These are phyloP conservation scores for Crithidia thermophila DNA, from an alignment of 208 protist genomes.

Conservation along the genomic window DNA sequence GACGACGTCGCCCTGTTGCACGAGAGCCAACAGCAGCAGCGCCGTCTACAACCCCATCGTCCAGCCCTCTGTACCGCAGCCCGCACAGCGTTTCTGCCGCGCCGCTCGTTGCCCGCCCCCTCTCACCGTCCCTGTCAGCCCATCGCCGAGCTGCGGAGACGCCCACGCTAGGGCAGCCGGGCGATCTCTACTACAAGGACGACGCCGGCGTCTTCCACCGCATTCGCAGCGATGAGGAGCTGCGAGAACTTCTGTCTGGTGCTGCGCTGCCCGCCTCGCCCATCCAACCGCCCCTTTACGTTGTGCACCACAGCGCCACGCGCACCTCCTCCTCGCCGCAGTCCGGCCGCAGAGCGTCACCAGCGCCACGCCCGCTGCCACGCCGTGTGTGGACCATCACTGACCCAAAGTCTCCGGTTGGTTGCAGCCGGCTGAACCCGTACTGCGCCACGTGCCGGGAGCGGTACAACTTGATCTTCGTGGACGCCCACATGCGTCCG, in stretches of 20 bases:
- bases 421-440: constrained; percentile 77
- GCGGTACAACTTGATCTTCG: constrained; percentile 74
- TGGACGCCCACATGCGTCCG: constrained; percentile 65
- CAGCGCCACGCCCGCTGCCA: constrained; percentile 5
- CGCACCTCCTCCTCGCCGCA: neutral
- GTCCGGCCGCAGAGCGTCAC: neutral
- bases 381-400: constrained; percentile 30
- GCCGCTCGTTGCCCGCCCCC: too few relatives aligned
- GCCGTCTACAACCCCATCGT: too few relatives aligned
- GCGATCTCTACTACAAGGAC: constrained; percentile 30
- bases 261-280: neutral
- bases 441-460: constrained; percentile 80
- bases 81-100: too few relatives aligned
- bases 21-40: too few relatives aligned
- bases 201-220: constrained; percentile 16
- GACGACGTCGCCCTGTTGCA: too few relatives aligned
- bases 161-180: constrained; percentile 12
- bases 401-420: constrained; percentile 44
- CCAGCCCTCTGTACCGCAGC: too few relatives aligned
- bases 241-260: neutral
- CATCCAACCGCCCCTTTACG: constrained; percentile 16
- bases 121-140: too few relatives aligned
- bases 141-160: neutral
- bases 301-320: constrained; percentile 26
- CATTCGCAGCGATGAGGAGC: constrained; percentile 14